These are phyloP conservation scores for Nemania bipapillata DNA, from an alignment of 2,329 filamentous ascomycete species.

Conservation along the genomic window DNA sequence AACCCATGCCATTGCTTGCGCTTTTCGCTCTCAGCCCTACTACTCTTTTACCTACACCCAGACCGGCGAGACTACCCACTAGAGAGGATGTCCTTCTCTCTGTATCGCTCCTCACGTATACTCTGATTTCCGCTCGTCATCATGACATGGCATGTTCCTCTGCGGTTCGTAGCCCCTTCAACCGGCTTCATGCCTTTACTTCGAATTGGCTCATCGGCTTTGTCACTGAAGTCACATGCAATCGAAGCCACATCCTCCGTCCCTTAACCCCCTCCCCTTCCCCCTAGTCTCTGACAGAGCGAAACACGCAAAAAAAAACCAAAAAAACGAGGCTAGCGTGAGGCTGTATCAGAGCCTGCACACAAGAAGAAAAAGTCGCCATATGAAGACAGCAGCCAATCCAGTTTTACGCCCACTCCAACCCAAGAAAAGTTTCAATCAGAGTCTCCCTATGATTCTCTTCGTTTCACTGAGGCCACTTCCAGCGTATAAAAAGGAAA, in stretches of 20 bases:
- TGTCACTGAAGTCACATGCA: slow-evolving; percentile 7
- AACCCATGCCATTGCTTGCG: slow-evolving; percentile 32
- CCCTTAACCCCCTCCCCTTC: slow-evolving; percentile 30
- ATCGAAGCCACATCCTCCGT: slow-evolving; percentile 23
- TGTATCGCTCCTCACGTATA: not conserved
- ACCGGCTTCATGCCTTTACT: slow-evolving; percentile 35
- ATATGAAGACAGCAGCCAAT: slow-evolving; percentile 35
- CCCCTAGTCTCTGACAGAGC: slow-evolving; percentile 35
- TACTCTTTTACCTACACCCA: slow-evolving; percentile 20
- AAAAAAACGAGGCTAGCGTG: not conserved
- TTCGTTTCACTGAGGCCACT: slow-evolving; percentile 28
- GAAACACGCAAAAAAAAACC: slow-evolving; percentile 27
- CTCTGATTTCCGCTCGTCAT: slow-evolving; percentile 6
- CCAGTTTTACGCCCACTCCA: slow-evolving; percentile 37
- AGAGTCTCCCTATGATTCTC: slow-evolving; percentile 39
- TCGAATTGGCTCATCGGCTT: slow-evolving; percentile 37
- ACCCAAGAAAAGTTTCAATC: slow-evolving; percentile 21
- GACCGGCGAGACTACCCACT: slow-evolving; percentile 3
- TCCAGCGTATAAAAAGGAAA: slow-evolving; percentile 23
- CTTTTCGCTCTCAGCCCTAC: slow-evolving; percentile 15
- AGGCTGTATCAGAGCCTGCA: slow-evolving; percentile 27
- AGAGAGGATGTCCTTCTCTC: slow-evolving; percentile 17
- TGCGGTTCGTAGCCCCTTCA: slow-evolving; percentile 23
- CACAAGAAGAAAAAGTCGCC: slow-evolving; percentile 28
- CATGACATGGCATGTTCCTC: slow-evolving; percentile 22